phyloP scores from a whole-genome alignment of 257 asterid species.

The Euphrasia confusa region DNA sequence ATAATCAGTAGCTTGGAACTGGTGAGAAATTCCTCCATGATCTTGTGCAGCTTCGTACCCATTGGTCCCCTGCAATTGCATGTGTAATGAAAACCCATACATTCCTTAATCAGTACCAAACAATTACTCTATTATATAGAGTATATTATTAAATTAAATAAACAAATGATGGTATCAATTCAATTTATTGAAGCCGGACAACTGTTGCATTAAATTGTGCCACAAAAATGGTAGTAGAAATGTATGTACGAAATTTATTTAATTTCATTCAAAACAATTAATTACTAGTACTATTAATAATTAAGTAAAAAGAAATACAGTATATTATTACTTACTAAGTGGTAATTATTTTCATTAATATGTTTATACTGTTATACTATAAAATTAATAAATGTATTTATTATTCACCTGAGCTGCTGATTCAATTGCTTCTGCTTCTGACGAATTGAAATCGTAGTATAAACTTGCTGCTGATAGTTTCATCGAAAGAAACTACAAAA shows the following conservation, averaged over 20 bases:
- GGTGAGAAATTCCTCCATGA: constrained; percentile 61
- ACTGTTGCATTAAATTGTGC: constrained; percentile 21
- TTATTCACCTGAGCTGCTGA: constrained; percentile 49
- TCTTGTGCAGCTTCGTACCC: constrained; percentile 53
- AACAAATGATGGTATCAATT: not conserved
- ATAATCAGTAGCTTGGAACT: constrained; percentile 49
- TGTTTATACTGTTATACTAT: not conserved
- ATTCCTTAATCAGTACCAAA: constrained; percentile 6
- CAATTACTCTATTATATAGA: not conserved
- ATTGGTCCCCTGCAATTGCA: constrained; percentile 39
- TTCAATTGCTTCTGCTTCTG: constrained; percentile 66
- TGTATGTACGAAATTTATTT: not conserved
- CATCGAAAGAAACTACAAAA: constrained; percentile 81
- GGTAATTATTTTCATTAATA: constrained; percentile 19
- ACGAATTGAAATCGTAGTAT: constrained; percentile 79
- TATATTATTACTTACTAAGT: not conserved
- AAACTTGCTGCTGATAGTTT: constrained; percentile 92
- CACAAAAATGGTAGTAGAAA: not conserved
- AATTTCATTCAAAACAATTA: not conserved
- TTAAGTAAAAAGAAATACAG: not conserved
- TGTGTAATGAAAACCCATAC: constrained; percentile 17
- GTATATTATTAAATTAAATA: not conserved
- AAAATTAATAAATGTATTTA: constrained; percentile 21
- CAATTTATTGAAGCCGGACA: constrained; percentile 14
- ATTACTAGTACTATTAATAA: too few relatives aligned